Evolutionary conservation across 1,284 basidiomycete genomes (phyloP).

Genomic region (Sutorius eximius): DNA sequence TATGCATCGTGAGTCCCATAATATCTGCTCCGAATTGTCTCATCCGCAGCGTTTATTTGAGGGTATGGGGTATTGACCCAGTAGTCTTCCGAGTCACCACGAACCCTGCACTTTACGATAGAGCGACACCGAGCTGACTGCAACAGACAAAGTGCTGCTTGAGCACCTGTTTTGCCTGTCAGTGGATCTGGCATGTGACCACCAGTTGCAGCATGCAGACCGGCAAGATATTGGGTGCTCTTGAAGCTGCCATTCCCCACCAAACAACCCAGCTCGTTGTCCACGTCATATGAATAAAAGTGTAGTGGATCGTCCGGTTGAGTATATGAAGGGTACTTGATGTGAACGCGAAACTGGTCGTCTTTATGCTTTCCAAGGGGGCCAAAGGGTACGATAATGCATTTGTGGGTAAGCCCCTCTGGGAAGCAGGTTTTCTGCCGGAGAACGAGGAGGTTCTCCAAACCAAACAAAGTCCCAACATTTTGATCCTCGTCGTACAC

Average conservation of each 20-base stretch:
- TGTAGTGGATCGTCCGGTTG: too few species aligned
- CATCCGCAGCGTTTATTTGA: not conserved
- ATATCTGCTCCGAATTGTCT: not conserved
- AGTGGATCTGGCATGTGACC: constrained; percentile 43
- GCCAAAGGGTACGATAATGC: constrained; percentile 43
- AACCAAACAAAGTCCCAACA: constrained; percentile 20
- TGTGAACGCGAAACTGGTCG: not conserved
- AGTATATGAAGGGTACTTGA: too few species aligned
- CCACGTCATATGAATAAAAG: constrained; percentile 38
- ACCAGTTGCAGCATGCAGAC: constrained; percentile 44
- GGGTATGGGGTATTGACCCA: not conserved
- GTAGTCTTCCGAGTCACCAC: not conserved
- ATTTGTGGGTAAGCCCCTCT: constrained; percentile 15
- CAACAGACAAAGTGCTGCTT: constrained; percentile 42
- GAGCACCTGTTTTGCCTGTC: constrained; percentile 42
- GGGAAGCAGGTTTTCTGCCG: constrained; percentile 12
- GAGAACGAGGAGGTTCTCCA: constrained; percentile 42
- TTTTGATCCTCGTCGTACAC: constrained; percentile 21
- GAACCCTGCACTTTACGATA: constrained; percentile 33
- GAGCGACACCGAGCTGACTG: constrained; percentile 38
- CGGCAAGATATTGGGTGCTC: constrained; percentile 37
- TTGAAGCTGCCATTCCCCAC: constrained; percentile 31
- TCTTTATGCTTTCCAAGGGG: fast-evolving
- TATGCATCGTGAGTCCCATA: too few species aligned
- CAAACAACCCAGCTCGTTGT: constrained; percentile 40